Evolutionary conservation across 2,329 filamentous ascomycete species (phyloP).

Genomic region (Pleomassaria siparia): DNA sequence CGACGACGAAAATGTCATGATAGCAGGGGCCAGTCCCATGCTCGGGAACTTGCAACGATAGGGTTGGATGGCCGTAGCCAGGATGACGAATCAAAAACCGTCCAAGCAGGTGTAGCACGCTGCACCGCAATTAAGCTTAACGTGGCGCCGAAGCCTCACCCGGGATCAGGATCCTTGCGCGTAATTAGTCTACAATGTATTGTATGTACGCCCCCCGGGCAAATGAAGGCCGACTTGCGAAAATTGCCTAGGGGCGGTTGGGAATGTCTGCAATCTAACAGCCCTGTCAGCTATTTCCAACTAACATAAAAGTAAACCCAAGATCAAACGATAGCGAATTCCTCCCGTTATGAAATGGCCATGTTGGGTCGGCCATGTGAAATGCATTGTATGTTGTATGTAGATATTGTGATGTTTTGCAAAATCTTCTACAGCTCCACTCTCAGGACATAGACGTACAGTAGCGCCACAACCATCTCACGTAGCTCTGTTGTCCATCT

Average conservation of each 20-base stretch:
- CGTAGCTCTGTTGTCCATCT: not conserved
- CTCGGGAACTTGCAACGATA: not conserved
- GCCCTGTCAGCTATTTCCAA: slow-evolving; percentile 9
- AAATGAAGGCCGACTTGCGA: slow-evolving; percentile 11
- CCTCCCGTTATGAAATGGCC: too few relatives aligned
- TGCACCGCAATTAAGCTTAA: slow-evolving; percentile 17
- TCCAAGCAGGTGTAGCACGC: slow-evolving; percentile 14
- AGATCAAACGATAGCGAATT: slow-evolving; percentile 2
- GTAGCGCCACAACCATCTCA: slow-evolving; percentile 5
- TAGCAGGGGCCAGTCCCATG: not conserved
- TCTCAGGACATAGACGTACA: slow-evolving; percentile 6
- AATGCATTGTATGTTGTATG: too few relatives aligned
- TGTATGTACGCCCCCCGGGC: slow-evolving; percentile 9
- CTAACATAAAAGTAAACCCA: slow-evolving; percentile 15
- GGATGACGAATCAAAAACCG: slow-evolving; percentile 1
- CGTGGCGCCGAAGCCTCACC: slow-evolving; percentile 14
- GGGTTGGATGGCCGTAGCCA: slow-evolving; percentile 2
- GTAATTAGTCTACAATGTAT: too few relatives aligned
- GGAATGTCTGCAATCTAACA: slow-evolving; percentile 16
- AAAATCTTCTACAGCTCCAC: slow-evolving; percentile 3
- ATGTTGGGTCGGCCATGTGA: too few relatives aligned
- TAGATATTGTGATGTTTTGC: too few relatives aligned
- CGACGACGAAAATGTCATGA: not conserved
- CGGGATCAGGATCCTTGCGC: slow-evolving; percentile 3
- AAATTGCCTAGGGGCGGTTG: slow-evolving; percentile 3